phyloP scores from a whole-genome alignment of 495 filamentous ascomycete species.

The Aspergillus ellipticus region DNA sequence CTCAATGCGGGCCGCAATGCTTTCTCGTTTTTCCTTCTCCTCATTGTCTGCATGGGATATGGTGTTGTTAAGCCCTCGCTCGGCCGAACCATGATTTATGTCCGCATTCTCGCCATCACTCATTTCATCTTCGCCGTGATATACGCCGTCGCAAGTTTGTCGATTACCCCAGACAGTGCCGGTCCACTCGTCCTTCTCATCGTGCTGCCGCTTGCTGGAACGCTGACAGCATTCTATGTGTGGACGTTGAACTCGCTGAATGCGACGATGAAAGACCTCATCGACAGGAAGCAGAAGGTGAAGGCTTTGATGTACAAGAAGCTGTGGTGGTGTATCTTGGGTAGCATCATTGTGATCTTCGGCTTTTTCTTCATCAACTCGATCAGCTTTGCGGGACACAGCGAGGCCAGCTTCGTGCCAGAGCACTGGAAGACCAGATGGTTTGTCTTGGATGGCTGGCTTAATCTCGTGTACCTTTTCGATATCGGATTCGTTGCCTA shows the following conservation, averaged over 20 bases:
- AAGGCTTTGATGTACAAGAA: slow-evolving; percentile 97
- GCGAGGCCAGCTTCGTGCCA: slow-evolving; percentile 83
- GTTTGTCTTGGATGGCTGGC: slow-evolving; percentile 98
- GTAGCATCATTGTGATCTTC: slow-evolving; percentile 90
- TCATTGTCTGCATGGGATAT: slow-evolving; percentile 99
- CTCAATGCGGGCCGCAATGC: slow-evolving; percentile 93
- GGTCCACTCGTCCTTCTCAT: slow-evolving; percentile 93
- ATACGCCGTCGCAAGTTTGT: slow-evolving; percentile 84
- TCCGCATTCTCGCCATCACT: slow-evolving; percentile 81
- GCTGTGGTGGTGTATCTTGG: slow-evolving; percentile 96
- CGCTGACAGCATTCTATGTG: slow-evolving; percentile 94
- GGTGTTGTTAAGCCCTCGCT: slow-evolving; percentile 95
- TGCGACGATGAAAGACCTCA: slow-evolving; percentile 89
- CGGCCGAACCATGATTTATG: slow-evolving; percentile 89
- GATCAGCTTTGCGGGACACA: slow-evolving; percentile 81
- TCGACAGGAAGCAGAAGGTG: slow-evolving; percentile 86
- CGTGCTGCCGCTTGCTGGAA: slow-evolving; percentile 86
- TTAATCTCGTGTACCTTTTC: slow-evolving; percentile 92
- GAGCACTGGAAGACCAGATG: slow-evolving; percentile 94
- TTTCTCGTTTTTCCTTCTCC: slow-evolving; percentile 96
- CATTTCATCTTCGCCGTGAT: slow-evolving; percentile 96
- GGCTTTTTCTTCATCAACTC: slow-evolving; percentile 96
- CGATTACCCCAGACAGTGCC: slow-evolving; percentile 68
- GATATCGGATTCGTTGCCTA: slow-evolving; percentile 94
- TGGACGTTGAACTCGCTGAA: slow-evolving; percentile 98